Base-by-base conservation (phyloP, 2,329 filamentous ascomycete genomes). In the Sclerotinia glacialis region DNA sequence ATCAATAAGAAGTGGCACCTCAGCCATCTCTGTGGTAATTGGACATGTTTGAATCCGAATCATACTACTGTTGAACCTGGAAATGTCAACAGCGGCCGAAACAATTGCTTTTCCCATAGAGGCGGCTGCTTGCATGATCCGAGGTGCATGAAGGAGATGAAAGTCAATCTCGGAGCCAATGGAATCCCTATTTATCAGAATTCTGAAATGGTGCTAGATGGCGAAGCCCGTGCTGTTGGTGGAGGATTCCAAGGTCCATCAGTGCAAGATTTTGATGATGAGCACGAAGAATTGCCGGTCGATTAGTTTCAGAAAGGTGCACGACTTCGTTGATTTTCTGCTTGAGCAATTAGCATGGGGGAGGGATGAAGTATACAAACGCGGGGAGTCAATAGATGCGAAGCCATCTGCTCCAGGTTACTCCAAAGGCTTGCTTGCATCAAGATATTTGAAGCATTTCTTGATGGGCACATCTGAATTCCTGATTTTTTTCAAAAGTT, bases 11-110 rank as follows among this genome's bases (percentile, higher is more conserved):
- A 68, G 44, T 76, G 75, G 75, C 71, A 75, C 54, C 56, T 74
- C 2, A 75, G 72, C 52, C 75, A 77, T 64, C 68, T 76, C 0
- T 77, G 75, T 63, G 75, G 75, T 0, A 77, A 77, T 46, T 77
- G 75, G 74, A 74, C 70, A 4, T 77, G 76, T 52, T 64, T 73
- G 18, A 77, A 77, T 56, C 67, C 71, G 2, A 42, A 49, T 18
- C 76, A 77, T 67, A 68, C 72, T 0, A 74, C 71, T 1, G 68
- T 76, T 14, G 75, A 77, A 62, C 64, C 70, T 3, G 70, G 71
- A 21, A 59, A 5, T 23, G 64, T 71, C 31, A 76, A 76, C 55
- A 56, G 67, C 14, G 67, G 67, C 44, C 66, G 75, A 12, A 76
- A 76, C 23, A 69, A 67, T 26, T 76, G 75, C 67, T 76, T 75